Evolutionary conservation across 768 basidiomycete species (phyloP).

Genomic region (Mycena alexandri): DNA sequence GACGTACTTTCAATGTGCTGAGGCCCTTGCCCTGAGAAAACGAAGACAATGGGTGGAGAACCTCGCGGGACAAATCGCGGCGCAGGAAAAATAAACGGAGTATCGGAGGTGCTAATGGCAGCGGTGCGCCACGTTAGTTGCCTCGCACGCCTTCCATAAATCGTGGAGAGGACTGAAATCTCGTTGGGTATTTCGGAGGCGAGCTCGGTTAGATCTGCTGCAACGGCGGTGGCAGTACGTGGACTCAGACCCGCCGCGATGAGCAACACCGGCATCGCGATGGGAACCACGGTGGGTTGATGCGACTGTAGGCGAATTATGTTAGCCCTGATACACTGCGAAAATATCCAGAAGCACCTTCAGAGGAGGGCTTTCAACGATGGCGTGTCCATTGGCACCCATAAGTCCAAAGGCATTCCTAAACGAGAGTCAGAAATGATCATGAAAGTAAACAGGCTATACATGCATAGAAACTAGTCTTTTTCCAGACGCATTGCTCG

Average conservation of each 20-base stretch:
- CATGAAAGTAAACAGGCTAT: background rate
- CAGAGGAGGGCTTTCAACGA: constrained; percentile 51
- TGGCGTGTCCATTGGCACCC: constrained; percentile 58
- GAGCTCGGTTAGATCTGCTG: constrained; percentile 18
- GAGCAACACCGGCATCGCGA: constrained; percentile 43
- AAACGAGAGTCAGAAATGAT: constrained; percentile 28
- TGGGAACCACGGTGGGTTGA: background rate
- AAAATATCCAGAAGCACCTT: background rate
- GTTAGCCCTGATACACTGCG: background rate
- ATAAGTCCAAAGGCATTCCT: constrained; percentile 52
- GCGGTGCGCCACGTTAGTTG: constrained; percentile 51
- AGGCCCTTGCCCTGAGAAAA: constrained; percentile 5
- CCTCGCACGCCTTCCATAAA: constrained; percentile 46
- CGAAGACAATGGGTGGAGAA: constrained; percentile 41
- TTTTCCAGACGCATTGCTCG: constrained; percentile 3
- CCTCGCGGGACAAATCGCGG: constrained; percentile 46
- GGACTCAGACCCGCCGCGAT: constrained; percentile 55
- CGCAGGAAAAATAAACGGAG: constrained; percentile 39
- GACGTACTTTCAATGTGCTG: constrained; percentile 3
- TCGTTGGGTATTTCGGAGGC: constrained; percentile 17
- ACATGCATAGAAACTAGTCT: constrained; percentile 1
- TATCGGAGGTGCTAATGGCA: constrained; percentile 34
- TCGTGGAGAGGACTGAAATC: constrained; percentile 23
- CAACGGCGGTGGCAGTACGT: constrained; percentile 40
- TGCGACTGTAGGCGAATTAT: background rate